A percentile compares a stretch with the other conserved stretches of the same genome.
Conservation (phyloP, 1,139 yeast genomes). For the Zhuliangozyma parablackwelliae region DNA sequence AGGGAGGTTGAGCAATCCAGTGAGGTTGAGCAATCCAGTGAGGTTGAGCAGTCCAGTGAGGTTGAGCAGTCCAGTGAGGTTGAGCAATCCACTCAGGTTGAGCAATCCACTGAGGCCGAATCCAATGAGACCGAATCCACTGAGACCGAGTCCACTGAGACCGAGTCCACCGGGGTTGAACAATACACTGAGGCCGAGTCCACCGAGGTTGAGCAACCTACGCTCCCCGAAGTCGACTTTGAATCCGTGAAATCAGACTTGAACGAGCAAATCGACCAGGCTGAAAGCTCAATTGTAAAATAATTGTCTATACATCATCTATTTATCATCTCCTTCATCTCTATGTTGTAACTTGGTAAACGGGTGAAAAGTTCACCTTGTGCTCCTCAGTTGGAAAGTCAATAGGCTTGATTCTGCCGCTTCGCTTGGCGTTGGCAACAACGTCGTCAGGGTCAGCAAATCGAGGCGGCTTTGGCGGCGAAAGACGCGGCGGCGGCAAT, state of each 20-base stretch:
- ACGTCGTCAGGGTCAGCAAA: constrained; percentile 10
- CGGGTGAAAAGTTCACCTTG: constrained; percentile 33
- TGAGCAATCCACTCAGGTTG: too few species aligned
- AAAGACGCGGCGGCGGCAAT: constrained; percentile 11
- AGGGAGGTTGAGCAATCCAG: constrained; percentile 7
- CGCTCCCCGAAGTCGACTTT: constrained; percentile 4
- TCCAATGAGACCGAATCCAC: too few species aligned
- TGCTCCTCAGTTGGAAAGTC: constrained; percentile 31
- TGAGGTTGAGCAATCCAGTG: background rate
- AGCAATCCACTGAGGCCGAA: too few species aligned
- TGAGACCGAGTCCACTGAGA: too few species aligned
- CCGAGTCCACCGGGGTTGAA: too few species aligned
- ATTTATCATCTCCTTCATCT: background rate
- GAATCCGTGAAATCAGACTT: constrained; percentile 10
- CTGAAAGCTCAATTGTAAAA: constrained; percentile 1
- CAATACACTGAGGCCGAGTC: background rate
- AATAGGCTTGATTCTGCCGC: constrained; percentile 37
- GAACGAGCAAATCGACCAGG: constrained; percentile 14
- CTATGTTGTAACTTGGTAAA: constrained; percentile 6
- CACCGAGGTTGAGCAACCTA: background rate
- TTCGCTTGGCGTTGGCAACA: constrained; percentile 36
- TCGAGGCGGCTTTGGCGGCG: constrained; percentile 33
- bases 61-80: background rate
- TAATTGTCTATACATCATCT: background rate
- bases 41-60: too few species aligned